phyloP scores from a whole-genome alignment of 73 alveolate species.

The Tetrahymena borealis region DNA sequence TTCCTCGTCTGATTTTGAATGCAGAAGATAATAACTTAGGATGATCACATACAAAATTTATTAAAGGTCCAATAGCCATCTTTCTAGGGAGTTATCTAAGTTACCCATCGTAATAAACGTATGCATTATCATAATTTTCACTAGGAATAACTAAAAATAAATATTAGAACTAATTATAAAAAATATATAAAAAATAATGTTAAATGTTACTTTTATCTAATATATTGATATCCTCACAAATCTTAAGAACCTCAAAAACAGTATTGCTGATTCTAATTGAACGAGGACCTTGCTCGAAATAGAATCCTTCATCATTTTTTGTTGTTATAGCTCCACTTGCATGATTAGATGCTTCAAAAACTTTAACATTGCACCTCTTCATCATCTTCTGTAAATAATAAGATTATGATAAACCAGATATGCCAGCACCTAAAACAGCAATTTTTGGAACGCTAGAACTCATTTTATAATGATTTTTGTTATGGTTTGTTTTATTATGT shows the following conservation, averaged over 20 bases:
- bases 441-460: not conserved
- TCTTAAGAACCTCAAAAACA: not conserved
- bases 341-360: not conserved
- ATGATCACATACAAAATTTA: not conserved
- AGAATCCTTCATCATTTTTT: not conserved
- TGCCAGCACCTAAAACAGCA: not conserved
- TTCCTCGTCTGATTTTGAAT: not conserved
- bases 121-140: not conserved
- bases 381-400: not conserved
- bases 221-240: not conserved
- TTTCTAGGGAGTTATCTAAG: not conserved
- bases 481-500: not conserved
- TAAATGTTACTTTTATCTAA: not conserved
- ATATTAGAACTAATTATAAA: not conserved
- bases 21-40: not conserved
- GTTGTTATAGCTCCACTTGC: not conserved
- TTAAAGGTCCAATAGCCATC: not conserved
- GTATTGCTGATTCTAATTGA: not conserved
- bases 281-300: not conserved
- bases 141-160: not conserved
- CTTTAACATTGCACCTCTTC: not conserved
- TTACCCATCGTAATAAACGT: not conserved
- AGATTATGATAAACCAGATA: not conserved
- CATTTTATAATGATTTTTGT: not conserved
- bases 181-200: not conserved